These are phyloP conservation scores for Amanita molliuscula DNA, from an alignment of 768 basidiomycete species.

Conservation along the genomic window DNA sequence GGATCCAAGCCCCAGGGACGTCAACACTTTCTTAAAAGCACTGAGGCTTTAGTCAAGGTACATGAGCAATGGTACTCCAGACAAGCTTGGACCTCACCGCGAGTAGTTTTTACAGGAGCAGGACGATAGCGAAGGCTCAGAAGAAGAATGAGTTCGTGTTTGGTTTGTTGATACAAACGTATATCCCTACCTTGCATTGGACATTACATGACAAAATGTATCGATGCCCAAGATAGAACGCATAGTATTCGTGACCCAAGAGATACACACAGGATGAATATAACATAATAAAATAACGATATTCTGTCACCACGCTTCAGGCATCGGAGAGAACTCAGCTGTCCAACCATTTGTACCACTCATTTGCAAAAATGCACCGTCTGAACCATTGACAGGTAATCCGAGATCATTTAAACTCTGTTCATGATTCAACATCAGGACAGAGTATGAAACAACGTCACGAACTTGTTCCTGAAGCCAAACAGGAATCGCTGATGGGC, in stretches of 20 bases:
- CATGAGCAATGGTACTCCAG: conserved; percentile 9
- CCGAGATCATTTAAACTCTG: conserved; percentile 86
- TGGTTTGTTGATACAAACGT: background rate
- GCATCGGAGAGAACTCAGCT: conserved; percentile 65
- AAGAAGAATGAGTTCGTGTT: conserved; percentile 46
- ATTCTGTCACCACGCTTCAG: conserved; percentile 67
- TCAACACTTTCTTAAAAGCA: conserved; percentile 88
- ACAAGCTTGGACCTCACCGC: background rate
- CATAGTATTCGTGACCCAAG: background rate
- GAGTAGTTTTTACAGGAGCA: conserved; percentile 85
- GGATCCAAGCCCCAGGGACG: conserved; percentile 92
- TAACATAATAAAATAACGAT: background rate
- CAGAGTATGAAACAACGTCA: conserved; percentile 4
- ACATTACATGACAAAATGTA: background rate
- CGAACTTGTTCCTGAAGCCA: conserved; percentile 89
- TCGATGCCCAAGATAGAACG: background rate
- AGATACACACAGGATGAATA: background rate
- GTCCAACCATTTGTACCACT: conserved; percentile 65
- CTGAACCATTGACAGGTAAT: conserved; percentile 83
- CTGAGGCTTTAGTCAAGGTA: conserved; percentile 85
- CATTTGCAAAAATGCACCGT: conserved; percentile 81
- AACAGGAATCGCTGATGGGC: conserved; percentile 71
- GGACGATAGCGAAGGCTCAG: conserved; percentile 72
- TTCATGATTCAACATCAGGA: conserved; percentile 7
- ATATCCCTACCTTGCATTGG: background rate